Conservation (phyloP, 768 basidiomycete genomes). For the Mycena polygramma region DNA sequence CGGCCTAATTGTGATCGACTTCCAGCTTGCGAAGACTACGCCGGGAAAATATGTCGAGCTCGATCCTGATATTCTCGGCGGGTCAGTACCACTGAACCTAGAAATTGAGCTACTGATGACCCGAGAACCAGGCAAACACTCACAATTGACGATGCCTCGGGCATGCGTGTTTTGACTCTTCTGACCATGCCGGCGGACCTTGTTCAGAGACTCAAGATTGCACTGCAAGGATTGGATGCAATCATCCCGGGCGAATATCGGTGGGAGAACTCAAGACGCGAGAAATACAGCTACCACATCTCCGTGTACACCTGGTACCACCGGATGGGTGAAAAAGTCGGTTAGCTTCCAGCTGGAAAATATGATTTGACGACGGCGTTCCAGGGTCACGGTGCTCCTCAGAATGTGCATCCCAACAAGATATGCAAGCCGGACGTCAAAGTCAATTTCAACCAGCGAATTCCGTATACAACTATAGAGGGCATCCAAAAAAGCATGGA, state of each 20-base stretch:
- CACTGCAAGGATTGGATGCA: not conserved
- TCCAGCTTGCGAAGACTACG: not conserved
- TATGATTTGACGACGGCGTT: not conserved
- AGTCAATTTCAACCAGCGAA: constrained; percentile 7
- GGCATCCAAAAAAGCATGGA: not conserved
- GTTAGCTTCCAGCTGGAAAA: not conserved
- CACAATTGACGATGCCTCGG: not conserved
- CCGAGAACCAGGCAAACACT: not conserved
- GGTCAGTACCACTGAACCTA: not conserved
- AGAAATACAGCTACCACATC: not conserved
- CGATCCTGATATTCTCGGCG: constrained; percentile 5
- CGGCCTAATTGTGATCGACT: not conserved
- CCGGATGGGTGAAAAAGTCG: constrained; percentile 6
- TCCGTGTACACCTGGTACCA: constrained; percentile 10
- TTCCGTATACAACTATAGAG: not conserved
- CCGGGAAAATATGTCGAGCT: constrained; percentile 4
- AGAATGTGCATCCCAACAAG: not conserved
- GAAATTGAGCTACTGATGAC: not conserved
- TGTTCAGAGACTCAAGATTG: not conserved
- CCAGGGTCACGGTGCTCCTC: constrained; percentile 3
- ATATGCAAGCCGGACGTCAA: not conserved
- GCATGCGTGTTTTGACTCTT: not conserved
- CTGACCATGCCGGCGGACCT: constrained; percentile 4
- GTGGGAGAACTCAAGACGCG: constrained; percentile 2
- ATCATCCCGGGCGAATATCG: not conserved